Conservation (phyloP, 2,329 filamentous ascomycete species). For the Colletotrichum sublineola region DNA sequence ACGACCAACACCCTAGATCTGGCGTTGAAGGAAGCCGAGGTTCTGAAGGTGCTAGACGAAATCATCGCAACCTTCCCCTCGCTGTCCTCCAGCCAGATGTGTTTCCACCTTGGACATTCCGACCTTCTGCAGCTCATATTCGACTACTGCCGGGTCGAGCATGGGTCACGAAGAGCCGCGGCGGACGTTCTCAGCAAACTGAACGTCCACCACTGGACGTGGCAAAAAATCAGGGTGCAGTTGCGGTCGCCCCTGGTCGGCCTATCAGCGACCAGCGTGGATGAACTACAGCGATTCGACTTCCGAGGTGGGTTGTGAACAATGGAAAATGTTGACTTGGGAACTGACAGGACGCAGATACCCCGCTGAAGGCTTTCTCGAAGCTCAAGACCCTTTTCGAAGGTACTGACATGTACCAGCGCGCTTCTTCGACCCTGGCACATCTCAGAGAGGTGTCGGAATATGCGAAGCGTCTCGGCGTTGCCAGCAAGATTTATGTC, state of each 20-base stretch:
- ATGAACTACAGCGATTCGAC: conserved; percentile 91
- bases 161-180: conserved; percentile 75
- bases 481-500: conserved; percentile 84
- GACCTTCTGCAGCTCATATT: conserved; percentile 90
- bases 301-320: conserved; percentile 74
- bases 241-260: conserved; percentile 85
- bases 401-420: conserved; percentile 77
- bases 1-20: conserved; percentile 84
- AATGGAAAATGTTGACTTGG: too few species aligned
- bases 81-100: conserved; percentile 79
- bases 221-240: conserved; percentile 86
- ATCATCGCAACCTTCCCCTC: conserved; percentile 85
- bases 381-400: conserved; percentile 72
- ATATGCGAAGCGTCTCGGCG: conserved; percentile 80
- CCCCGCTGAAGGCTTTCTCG: conserved; percentile 68
- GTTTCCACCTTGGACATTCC: conserved; percentile 91
- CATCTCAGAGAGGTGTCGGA: conserved; percentile 84
- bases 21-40: conserved; percentile 91
- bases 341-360: conserved; percentile 54
- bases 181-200: conserved; percentile 90
- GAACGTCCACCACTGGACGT: conserved; percentile 84
- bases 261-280: conserved; percentile 88
- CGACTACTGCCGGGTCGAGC: conserved; percentile 85
- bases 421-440: conserved; percentile 80
- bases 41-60: conserved; percentile 94